Evolutionary conservation across 208 protist species (phyloP), one percentile per base, ranked within the genome.

Genomic region (Phytomonas francai): DNA sequence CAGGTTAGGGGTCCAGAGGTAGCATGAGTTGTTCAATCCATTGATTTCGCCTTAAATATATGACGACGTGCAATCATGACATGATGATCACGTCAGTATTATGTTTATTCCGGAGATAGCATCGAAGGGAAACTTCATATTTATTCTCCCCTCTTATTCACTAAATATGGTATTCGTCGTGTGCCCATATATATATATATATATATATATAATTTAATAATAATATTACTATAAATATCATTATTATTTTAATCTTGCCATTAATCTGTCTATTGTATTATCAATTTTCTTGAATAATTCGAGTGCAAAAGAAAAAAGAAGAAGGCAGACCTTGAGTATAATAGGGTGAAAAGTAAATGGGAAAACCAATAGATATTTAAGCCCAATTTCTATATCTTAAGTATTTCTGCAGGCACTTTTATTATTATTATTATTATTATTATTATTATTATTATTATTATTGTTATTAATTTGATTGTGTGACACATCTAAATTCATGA

Each of bases 401-500:
- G 5, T 59, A 33, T 59, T 59, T 59, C 29, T 11, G 56, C 3
- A 29, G 8, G 29, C 28, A 59, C 29, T 59, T 49, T 72, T 70
- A 73, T 73, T 66, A 73, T 60, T 74, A 71, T 49, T 65, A 67
- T 76, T 67, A 70, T 76, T 76, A 39, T 59, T 59, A 31, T 65
- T 54, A 65, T 72, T 70, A 73, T 73, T 66, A 73, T 60, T 74
- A 71, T 49, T 65, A 67, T 76, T 67, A 70, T 76, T 76, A 39
- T 59, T 59, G 25, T 65, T 54, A 59, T 75, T 11, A 30, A 31
- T 51, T 68, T 74, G 6, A 74, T 73, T 45, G 19, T 58, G 25
- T 67, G 28, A 32, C 33, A 36, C 5, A 36, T 36, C 33, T 36
- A 36, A 36, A 36, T 36, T 36, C 33, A 11, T 36, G 33, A 36